phyloP scores from a whole-genome alignment of 352 stramenopile genomes.

The Aphanomyces astaci region DNA sequence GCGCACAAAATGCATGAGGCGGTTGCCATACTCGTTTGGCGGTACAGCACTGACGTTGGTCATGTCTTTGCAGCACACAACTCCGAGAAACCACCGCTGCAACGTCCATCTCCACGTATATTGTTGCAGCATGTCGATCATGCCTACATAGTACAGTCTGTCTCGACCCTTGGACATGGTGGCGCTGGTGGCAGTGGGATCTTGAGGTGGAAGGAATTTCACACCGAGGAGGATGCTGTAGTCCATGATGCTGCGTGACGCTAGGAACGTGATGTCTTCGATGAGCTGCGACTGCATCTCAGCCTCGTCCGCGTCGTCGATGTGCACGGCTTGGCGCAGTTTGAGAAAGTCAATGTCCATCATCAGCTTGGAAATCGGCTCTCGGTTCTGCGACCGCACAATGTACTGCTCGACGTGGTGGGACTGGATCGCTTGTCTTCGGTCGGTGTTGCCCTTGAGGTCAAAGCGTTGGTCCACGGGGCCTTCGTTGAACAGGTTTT shows the following conservation, averaged over 20 bases:
- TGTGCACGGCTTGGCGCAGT: slow-evolving; percentile 47
- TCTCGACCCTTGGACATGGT: slow-evolving; percentile 35
- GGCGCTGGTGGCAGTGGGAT: slow-evolving; percentile 26
- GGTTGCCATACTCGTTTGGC: slow-evolving; percentile 54
- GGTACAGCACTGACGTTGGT: slow-evolving; percentile 72
- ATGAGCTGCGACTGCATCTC: slow-evolving; percentile 58
- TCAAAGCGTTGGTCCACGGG: slow-evolving; percentile 68
- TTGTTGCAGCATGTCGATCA: slow-evolving; percentile 76
- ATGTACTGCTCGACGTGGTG: slow-evolving; percentile 57
- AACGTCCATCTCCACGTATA: slow-evolving; percentile 82
- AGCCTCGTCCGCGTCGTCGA: slow-evolving; percentile 37
- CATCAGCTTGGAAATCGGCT: slow-evolving; percentile 67
- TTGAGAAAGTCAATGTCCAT: slow-evolving; percentile 84
- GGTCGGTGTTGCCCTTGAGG: slow-evolving; percentile 70
- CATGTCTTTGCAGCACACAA: slow-evolving; percentile 66
- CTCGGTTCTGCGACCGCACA: slow-evolving; percentile 45
- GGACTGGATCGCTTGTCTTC: slow-evolving; percentile 56
- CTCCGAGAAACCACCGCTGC: slow-evolving; percentile 63
- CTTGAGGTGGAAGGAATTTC: slow-evolving; percentile 34
- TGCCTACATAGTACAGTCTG: slow-evolving; percentile 68
- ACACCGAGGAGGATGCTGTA: slow-evolving; percentile 75
- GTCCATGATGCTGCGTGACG: slow-evolving; percentile 73
- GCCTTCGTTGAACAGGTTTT: slow-evolving; percentile 54
- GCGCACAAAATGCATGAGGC: slow-evolving; percentile 62
- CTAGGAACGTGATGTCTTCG: slow-evolving; percentile 76